Base-by-base conservation (phyloP, 2,329 filamentous ascomycete species). In the Clarireedia homoeocarpa region DNA sequence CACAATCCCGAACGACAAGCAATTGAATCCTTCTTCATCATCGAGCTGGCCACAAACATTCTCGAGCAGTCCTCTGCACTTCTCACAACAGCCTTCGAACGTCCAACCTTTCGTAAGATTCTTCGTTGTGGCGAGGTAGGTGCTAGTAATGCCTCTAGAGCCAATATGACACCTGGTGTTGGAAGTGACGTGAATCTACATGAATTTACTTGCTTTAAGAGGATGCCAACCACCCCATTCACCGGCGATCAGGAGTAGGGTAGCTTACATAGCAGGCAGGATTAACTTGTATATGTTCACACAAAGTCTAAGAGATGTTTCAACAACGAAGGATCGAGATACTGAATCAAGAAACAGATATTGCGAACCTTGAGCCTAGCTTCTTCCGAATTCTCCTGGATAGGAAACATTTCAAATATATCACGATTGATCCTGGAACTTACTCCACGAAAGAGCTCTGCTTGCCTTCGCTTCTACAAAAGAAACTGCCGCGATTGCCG, bases 401-500 rank as follows among this genome's bases (percentile, higher is more conserved):
- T n/a, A 53, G 30, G 55, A 57, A 61, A 42, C 38, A 55, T 48
- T 64, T 75, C 64, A 75, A 74, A 63, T 75, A 75, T 58, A 62
- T 75, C 34, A 71, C 67, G 12, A 65, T 75, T 27, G 71, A 71
- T 7, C 58, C 67, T 10, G 69, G 71, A 50, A 53, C 70, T 3
- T 68, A 70, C 48, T 63, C 66, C 27, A 55, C 54, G 17, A 66
- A 70, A 38, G 68, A 73, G 53, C 63, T 71, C 53, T 66, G 64
- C 17, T 72, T 69, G 50, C 67, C 59, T 7, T 71, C 71, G 12
- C 53, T 60, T 9, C 61, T 74, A 26, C 58, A 71, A 38, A 48
- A 51, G 54, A 61, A 61, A 52, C 66, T 76, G 9, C 72, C 73
- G 3, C 62, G 65, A 4, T 69, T 75, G 15, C 72, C 71, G 1